Conservation (phyloP, 805 yeast genomes). For the Sungouiozyma ichnusensis region DNA sequence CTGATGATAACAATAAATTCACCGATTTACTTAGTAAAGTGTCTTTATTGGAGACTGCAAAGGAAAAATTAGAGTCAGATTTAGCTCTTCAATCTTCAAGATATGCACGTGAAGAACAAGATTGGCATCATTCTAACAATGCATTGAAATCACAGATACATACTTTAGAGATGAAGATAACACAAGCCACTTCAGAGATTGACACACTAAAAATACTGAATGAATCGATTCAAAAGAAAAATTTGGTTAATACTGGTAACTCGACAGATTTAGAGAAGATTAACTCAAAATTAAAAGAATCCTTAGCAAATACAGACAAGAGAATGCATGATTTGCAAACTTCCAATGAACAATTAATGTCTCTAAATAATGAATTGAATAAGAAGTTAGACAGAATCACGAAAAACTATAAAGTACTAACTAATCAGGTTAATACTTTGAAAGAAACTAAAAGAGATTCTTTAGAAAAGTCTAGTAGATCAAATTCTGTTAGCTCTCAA, state of each 20-base stretch:
- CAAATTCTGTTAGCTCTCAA: constrained; percentile 29
- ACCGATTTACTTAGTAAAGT: constrained; percentile 48
- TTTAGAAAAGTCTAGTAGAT: constrained; percentile 28
- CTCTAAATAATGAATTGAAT: constrained; percentile 54
- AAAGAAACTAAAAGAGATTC: constrained; percentile 26
- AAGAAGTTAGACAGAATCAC: constrained; percentile 57
- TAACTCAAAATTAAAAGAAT: constrained; percentile 37
- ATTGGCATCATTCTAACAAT: constrained; percentile 35
- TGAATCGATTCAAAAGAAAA: constrained; percentile 20
- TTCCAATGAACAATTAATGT: constrained; percentile 43
- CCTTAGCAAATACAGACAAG: constrained; percentile 41
- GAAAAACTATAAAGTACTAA: constrained; percentile 57
- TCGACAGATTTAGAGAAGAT: constrained; percentile 26
- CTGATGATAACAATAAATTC: constrained; percentile 39
- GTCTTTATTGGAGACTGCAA: constrained; percentile 46
- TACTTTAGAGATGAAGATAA: constrained; percentile 31
- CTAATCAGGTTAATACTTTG: constrained; percentile 44
- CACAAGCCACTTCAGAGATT: constrained; percentile 22
- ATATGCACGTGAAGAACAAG: constrained; percentile 59
- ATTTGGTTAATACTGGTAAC: constrained; percentile 19
- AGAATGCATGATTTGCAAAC: constrained; percentile 48
- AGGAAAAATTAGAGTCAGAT: constrained; percentile 47
- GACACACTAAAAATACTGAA: constrained; percentile 25
- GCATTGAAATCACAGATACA: constrained; percentile 32
- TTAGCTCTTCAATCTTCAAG: constrained; percentile 39